Evolutionary conservation across 768 basidiomycete genomes (phyloP).

Genomic region (Saitozyma podzolica): DNA sequence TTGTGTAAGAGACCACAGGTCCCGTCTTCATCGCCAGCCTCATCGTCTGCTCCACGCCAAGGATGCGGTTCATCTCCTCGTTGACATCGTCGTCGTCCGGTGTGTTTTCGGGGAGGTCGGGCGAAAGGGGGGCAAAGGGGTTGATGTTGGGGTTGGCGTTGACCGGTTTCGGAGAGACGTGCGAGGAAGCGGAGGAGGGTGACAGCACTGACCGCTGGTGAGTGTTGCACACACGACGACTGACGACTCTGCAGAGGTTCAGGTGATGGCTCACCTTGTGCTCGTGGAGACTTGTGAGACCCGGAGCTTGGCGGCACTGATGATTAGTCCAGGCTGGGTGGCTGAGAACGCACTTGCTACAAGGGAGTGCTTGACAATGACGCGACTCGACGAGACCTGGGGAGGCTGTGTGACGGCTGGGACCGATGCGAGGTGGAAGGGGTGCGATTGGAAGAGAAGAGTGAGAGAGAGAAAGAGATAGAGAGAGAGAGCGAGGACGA

Average conservation of each 20-base stretch:
- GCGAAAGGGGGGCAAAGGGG: conserved; percentile 29
- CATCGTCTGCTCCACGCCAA: not conserved
- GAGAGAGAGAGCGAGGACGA: too few relatives aligned
- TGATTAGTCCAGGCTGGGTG: too few relatives aligned
- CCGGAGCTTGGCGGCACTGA: not conserved
- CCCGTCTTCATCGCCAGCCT: not conserved
- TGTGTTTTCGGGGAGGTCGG: conserved; percentile 20
- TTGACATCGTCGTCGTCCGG: not conserved
- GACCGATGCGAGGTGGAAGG: too few relatives aligned
- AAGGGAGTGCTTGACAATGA: too few relatives aligned
- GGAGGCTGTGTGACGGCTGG: too few relatives aligned
- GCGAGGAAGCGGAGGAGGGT: conserved; percentile 1
- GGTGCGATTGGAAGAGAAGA: too few relatives aligned
- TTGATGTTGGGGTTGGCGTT: conserved; percentile 18
- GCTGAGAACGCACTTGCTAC: too few relatives aligned
- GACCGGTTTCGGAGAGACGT: conserved; percentile 11
- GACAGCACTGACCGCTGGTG: not conserved
- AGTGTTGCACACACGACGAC: not conserved
- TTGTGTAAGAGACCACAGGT: conserved; percentile 8
- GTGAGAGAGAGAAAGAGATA: too few relatives aligned
- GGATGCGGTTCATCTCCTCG: not conserved
- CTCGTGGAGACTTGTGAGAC: not conserved
- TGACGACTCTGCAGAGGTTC: not conserved
- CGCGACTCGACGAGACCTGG: too few relatives aligned
- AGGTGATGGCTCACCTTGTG: not conserved